phyloP scores from a whole-genome alignment of 1,139 yeast genomes.

The Lizanozyma gosingica region DNA sequence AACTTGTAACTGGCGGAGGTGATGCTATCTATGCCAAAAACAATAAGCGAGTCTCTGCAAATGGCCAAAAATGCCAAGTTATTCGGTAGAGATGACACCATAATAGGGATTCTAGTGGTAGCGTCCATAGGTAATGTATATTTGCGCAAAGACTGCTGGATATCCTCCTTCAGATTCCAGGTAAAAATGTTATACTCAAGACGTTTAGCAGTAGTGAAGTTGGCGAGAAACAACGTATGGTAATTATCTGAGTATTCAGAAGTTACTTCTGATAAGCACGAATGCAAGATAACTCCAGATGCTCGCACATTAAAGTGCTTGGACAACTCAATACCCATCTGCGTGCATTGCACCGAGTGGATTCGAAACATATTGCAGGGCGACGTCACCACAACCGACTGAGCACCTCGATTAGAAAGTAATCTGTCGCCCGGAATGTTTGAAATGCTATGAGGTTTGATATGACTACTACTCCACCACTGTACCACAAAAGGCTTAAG shows the following conservation, averaged over 20 bases:
- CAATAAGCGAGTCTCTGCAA: conserved; percentile 15
- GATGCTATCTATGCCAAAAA: conserved; percentile 29
- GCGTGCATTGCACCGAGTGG: conserved; percentile 23
- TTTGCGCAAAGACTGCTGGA: conserved; percentile 12
- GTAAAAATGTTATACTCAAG: conserved; percentile 24
- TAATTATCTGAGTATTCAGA: conserved; percentile 16
- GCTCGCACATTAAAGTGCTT: conserved; percentile 31
- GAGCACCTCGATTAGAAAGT: conserved; percentile 23
- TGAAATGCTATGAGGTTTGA: conserved; percentile 12
- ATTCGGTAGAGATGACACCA: conserved; percentile 22
- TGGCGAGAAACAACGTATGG: conserved; percentile 24
- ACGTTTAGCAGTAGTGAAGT: conserved; percentile 22
- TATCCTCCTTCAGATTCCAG: conserved; percentile 26
- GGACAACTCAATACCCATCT: conserved; percentile 23
- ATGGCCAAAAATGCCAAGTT: conserved; percentile 30
- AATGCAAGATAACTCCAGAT: conserved; percentile 27
- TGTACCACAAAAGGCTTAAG: conserved; percentile 37
- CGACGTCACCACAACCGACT: conserved; percentile 28
- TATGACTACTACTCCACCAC: conserved; percentile 33
- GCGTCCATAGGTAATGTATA: conserved; percentile 26
- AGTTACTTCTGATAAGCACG: conserved; percentile 30
- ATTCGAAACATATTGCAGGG: conserved; percentile 26
- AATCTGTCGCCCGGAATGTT: conserved; percentile 23
- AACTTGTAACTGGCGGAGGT: conserved; percentile 34
- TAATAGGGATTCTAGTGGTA: conserved; percentile 25